A percentile compares a stretch with the other conserved stretches of the same genome.
These are phyloP conservation scores for Nemania bipapillata DNA, from an alignment of 2,329 filamentous ascomycete species.

Conservation along the genomic window DNA sequence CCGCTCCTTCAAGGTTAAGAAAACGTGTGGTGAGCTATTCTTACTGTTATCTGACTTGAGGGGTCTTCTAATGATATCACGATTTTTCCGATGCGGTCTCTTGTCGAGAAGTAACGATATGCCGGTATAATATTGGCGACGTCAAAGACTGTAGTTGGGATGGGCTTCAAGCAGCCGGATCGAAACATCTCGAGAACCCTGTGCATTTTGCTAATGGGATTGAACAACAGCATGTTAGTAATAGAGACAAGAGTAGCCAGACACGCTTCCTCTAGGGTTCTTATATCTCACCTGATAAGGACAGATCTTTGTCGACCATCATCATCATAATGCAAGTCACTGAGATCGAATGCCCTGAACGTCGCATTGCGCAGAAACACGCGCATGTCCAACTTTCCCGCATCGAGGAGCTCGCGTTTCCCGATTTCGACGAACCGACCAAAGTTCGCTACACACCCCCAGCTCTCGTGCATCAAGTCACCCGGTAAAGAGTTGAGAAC, in stretches of 20 bases:
- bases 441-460: slow-evolving; percentile 52
- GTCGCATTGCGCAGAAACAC: slow-evolving; percentile 54
- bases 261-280: neutral
- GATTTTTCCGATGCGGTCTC: slow-evolving; percentile 24
- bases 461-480: slow-evolving; percentile 41
- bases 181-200: neutral
- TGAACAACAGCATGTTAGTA: neutral
- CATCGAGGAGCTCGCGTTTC: slow-evolving; percentile 52
- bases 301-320: neutral
- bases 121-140: slow-evolving; percentile 5
- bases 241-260: neutral
- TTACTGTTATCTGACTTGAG: neutral
- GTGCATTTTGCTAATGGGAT: neutral
- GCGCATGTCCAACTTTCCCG: slow-evolving; percentile 53
- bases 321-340: slow-evolving; percentile 9
- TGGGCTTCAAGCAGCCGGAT: neutral
- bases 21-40: neutral
- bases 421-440: slow-evolving; percentile 54
- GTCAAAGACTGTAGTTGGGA: slow-evolving; percentile 4
- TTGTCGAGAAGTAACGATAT: slow-evolving; percentile 10
- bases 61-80: slow-evolving; percentile 21
- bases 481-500: slow-evolving; percentile 31
- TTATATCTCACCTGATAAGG: neutral
- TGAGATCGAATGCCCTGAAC: slow-evolving; percentile 56
- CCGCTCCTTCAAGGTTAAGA: neutral